These are phyloP conservation scores for Solanum rostratum DNA, from an alignment of 257 asterid species.

Conservation along the genomic window DNA sequence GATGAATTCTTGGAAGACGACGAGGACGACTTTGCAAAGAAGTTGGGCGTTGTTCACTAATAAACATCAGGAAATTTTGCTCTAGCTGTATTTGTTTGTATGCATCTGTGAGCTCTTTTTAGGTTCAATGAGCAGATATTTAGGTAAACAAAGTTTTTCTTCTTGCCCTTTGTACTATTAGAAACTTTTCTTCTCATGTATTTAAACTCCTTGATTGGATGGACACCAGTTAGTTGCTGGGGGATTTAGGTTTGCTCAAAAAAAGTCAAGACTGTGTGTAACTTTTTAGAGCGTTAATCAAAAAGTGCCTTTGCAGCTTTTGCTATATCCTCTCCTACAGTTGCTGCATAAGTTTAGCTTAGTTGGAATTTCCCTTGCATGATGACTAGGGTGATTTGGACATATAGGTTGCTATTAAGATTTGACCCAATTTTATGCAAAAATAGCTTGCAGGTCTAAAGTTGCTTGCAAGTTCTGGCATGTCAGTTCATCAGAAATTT, in stretches of 20 bases:
- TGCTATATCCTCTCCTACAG: not conserved
- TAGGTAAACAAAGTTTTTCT: conserved; percentile 11
- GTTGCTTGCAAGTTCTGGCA: not conserved
- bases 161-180: conserved; percentile 18
- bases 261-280: conserved; percentile 3
- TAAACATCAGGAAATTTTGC: not conserved
- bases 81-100: not conserved
- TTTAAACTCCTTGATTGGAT: conserved; percentile 2
- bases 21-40: conserved; percentile 70
- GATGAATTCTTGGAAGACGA: conserved; percentile 55
- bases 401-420: not conserved
- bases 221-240: conserved; percentile 3
- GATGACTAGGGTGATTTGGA: not conserved
- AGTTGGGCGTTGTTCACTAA: conserved; percentile 68
- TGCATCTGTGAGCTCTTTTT: not conserved
- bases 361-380: not conserved
- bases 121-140: conserved; percentile 23
- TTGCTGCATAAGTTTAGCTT: not conserved
- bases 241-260: not conserved
- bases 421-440: not conserved
- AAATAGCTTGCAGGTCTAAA: not conserved
- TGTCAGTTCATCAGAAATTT: not conserved
- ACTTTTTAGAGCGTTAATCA: conserved; percentile 2
- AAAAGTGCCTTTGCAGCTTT: not conserved
- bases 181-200: conserved; percentile 3